phyloP scores from a whole-genome alignment of 495 filamentous ascomycete genomes.

The Penicilliopsis zonata region DNA sequence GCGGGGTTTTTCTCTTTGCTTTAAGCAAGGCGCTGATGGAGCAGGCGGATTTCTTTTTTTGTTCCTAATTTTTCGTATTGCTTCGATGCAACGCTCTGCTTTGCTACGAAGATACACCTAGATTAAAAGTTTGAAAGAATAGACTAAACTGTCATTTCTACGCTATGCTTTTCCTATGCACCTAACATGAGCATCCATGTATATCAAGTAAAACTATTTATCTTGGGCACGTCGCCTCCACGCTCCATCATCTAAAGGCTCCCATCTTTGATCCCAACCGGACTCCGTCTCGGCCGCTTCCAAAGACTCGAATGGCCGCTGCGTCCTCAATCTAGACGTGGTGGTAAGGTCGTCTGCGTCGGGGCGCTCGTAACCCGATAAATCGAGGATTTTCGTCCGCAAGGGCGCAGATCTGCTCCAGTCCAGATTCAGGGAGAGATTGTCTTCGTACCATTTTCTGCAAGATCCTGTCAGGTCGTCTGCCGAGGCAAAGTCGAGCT shows the following conservation, averaged over 20 bases:
- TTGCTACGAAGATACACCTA: neutral
- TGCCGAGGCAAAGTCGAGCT: constrained; percentile 40
- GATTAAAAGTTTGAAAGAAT: neutral
- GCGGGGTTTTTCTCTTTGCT: constrained; percentile 4
- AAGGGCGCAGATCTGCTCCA: neutral
- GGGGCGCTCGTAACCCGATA: constrained; percentile 33
- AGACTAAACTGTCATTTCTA: neutral
- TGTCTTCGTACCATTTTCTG: constrained; percentile 22
- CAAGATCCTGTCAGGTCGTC: constrained; percentile 25
- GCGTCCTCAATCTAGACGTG: constrained; percentile 22
- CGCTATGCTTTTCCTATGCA: neutral
- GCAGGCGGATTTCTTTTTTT: constrained; percentile 3
- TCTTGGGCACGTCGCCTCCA: constrained; percentile 20
- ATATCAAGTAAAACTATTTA: neutral
- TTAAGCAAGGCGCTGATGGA: constrained; percentile 20
- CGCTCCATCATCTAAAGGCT: constrained; percentile 13
- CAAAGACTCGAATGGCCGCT: constrained; percentile 17
- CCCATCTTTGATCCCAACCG: constrained; percentile 31
- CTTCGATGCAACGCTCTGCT: neutral
- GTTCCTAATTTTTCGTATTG: neutral
- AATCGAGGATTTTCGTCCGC: constrained; percentile 9
- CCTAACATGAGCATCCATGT: neutral
- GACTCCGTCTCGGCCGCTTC: constrained; percentile 10
- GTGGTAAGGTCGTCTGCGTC: constrained; percentile 17
- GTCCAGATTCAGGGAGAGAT: constrained; percentile 13